These are phyloP conservation scores for Leersia perrieri DNA, from an alignment of 176 grass and related monocot genomes.

Conservation along the genomic window DNA sequence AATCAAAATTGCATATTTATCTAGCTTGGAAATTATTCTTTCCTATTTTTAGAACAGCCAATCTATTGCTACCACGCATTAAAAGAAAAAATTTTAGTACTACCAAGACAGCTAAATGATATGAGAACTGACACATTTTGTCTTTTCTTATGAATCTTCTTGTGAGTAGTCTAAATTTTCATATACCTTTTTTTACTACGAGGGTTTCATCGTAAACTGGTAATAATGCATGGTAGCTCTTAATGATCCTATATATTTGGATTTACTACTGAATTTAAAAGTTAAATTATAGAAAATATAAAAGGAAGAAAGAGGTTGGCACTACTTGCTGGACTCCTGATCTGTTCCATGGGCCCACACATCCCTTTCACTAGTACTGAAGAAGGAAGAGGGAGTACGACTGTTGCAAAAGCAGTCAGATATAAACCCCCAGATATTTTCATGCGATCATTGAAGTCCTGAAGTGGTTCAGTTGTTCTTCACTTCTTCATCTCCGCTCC, in stretches of 20 bases:
- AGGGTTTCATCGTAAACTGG: neutral
- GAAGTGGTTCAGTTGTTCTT: conserved; percentile 1
- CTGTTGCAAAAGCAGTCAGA: neutral
- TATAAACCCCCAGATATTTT: neutral
- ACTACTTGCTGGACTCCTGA: neutral
- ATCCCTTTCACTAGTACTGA: conserved; percentile 1
- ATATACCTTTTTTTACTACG: neutral
- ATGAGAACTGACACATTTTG: neutral
- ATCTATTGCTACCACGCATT: neutral
- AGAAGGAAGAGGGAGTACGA: neutral
- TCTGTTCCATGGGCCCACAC: neutral
- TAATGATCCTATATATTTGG: neutral
- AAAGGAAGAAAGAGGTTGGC: neutral
- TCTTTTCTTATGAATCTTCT: neutral
- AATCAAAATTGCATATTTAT: neutral
- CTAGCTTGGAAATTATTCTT: neutral
- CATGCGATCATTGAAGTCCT: conserved; percentile 22
- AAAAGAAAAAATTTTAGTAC: neutral
- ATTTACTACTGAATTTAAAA: neutral
- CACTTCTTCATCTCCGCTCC: neutral
- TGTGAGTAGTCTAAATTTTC: neutral
- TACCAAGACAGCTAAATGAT: neutral
- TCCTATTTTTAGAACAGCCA: neutral
- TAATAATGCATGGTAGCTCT: neutral
- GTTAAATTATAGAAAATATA: neutral